phyloP scores from a whole-genome alignment of 2,329 filamentous ascomycete species.

The Aspergillus sp. region DNA sequence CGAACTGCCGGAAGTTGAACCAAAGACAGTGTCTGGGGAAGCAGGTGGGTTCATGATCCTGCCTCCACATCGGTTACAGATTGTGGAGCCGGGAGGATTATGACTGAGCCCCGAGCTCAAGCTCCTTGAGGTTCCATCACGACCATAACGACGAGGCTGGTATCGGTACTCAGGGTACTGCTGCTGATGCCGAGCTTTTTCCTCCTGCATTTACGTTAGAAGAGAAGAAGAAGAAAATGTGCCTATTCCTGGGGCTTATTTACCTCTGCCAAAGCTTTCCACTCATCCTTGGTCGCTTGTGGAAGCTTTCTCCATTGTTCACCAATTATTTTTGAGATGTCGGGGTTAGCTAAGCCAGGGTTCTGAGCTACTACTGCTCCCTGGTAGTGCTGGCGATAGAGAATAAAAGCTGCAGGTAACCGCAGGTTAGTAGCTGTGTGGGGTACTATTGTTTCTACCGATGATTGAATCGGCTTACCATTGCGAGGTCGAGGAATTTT shows the following conservation, averaged over 20 bases:
- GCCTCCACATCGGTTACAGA: constrained; percentile 46
- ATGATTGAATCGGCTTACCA: constrained; percentile 51
- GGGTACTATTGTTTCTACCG: not conserved
- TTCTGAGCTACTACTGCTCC: constrained; percentile 75
- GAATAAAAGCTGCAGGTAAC: constrained; percentile 79
- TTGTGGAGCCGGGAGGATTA: constrained; percentile 38
- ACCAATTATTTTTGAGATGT: constrained; percentile 96
- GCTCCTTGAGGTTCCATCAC: constrained; percentile 50
- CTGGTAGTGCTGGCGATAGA: constrained; percentile 94
- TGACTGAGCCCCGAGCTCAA: constrained; percentile 34
- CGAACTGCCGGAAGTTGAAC: constrained; percentile 27
- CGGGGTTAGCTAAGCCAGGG: constrained; percentile 88
- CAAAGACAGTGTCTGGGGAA: constrained; percentile 43
- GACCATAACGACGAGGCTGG: constrained; percentile 71
- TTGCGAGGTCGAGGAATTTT: constrained; percentile 71
- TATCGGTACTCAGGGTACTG: constrained; percentile 95
- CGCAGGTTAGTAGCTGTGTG: not conserved
- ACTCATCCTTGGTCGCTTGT: constrained; percentile 73
- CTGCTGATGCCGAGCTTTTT: constrained; percentile 83
- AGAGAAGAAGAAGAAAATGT: not conserved
- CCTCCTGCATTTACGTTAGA: constrained; percentile 57
- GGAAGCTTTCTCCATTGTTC: constrained; percentile 82
- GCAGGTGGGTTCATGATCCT: constrained; percentile 48
- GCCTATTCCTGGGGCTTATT: constrained; percentile 11
- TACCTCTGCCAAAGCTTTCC: constrained; percentile 86